A percentile compares a stretch with the other conserved stretches of the same genome.
These are phyloP conservation scores for Pyrus hybrid DNA, from an alignment of 331 rosid genomes.

Conservation along the genomic window DNA sequence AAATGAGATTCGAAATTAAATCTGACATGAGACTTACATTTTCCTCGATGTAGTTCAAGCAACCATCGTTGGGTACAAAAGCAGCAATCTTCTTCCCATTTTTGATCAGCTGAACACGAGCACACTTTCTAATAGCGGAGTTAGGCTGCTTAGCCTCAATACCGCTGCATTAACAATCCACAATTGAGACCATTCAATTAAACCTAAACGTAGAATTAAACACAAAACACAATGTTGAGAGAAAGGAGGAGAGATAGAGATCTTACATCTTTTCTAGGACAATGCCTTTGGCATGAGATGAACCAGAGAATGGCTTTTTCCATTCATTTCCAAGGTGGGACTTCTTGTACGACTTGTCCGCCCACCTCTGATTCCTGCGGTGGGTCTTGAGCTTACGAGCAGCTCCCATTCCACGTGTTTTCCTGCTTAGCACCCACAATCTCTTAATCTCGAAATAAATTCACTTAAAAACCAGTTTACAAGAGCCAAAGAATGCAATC, in stretches of 20 bases:
- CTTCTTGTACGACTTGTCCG: slow-evolving; percentile 36
- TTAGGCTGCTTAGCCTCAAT: slow-evolving; percentile 43
- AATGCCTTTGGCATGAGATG: slow-evolving; percentile 38
- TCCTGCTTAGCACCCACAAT: slow-evolving; percentile 15
- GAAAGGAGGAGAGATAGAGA: background rate
- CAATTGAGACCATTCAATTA: background rate
- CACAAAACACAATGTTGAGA: background rate
- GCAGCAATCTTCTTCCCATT: slow-evolving; percentile 41
- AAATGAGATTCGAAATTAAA: background rate
- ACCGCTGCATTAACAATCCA: slow-evolving; percentile 20
- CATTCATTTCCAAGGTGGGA: slow-evolving; percentile 38
- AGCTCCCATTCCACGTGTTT: slow-evolving; percentile 50
- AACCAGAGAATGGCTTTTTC: slow-evolving; percentile 38
- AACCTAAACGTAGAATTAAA: no score
- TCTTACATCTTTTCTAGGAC: slow-evolving; percentile 37
- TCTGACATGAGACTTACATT: slow-evolving; percentile 12
- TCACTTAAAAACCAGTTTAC: background rate
- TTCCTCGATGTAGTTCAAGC: slow-evolving; percentile 35
- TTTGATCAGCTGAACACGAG: slow-evolving; percentile 36
- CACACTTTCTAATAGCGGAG: slow-evolving; percentile 34
- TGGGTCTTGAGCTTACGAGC: slow-evolving; percentile 40
- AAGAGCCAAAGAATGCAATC: background rate
- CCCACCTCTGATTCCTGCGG: slow-evolving; percentile 43
- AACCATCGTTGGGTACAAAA: slow-evolving; percentile 37
- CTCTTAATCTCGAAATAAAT: background rate